These are phyloP conservation scores for Serendipita sp. DNA, from an alignment of 1,284 basidiomycete genomes.

Conservation along the genomic window DNA sequence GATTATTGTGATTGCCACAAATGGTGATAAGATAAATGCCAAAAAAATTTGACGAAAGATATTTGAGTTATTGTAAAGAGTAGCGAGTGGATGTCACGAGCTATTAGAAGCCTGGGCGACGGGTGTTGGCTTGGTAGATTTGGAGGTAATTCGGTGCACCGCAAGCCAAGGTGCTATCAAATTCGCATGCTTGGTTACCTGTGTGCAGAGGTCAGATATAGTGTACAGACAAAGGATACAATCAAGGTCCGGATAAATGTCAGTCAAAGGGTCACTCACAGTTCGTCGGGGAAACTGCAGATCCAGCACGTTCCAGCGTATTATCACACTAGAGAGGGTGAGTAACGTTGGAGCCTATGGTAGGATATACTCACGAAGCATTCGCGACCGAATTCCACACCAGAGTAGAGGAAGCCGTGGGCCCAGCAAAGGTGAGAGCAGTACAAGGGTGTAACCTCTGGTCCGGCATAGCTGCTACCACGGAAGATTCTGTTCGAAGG, in stretches of 20 bases:
- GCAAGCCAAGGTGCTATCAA: neutral
- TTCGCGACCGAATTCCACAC: neutral
- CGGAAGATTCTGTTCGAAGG: neutral
- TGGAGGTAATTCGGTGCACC: neutral
- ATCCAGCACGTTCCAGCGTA: neutral
- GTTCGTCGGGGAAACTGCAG: neutral
- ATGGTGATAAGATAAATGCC: too few relatives aligned
- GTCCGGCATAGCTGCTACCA: neutral
- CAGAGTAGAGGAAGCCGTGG: neutral
- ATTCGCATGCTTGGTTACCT: conserved; percentile 2
- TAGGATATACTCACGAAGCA: neutral
- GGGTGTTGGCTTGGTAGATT: neutral
- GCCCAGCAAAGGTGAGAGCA: neutral
- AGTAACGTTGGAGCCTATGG: too few relatives aligned
- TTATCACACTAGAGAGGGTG: neutral
- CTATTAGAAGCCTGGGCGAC: neutral
- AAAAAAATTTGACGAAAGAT: too few relatives aligned
- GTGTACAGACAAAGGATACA: neutral
- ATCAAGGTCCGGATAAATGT: neutral
- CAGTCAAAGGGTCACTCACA: neutral
- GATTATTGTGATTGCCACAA: too few relatives aligned
- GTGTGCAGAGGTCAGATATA: neutral
- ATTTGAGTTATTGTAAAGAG: too few relatives aligned
- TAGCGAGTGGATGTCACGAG: too few relatives aligned
- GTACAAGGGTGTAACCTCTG: neutral